Evolutionary conservation across 2,329 filamentous ascomycete genomes (phyloP), one percentile per base, ranked within the genome.

Genomic region (Fusarium sp.): DNA sequence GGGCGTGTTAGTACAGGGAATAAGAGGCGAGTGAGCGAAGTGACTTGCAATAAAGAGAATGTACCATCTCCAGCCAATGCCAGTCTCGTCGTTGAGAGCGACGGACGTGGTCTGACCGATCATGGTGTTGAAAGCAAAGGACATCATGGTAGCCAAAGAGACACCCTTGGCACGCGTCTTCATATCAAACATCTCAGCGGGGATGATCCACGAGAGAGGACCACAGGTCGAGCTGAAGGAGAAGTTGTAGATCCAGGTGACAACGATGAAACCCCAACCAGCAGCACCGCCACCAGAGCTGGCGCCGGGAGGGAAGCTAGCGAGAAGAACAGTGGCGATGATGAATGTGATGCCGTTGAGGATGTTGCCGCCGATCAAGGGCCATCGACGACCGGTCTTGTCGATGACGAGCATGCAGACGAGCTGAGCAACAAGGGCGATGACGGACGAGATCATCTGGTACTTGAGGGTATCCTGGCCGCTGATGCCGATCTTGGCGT

Each of bases 191-290:
- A 92, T 88, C 71, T 92, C 89, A 45, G 89, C 87, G 0, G 84
- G 85, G 57, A 88, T 86, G 64, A 84, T 83, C 82, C 75, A 83
- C 0, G 73, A 76, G 1, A 92, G 76, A 0, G 90, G 89, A 19
- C 90, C 90, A 56, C 88, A 90, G 3, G 88, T 89, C 31, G 83
- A 82, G 4, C 83, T 88, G 80, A 92, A 93, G 37, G 82, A 88
- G 77, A 92, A 89, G 76, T 93, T 93, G 80, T 91, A 93, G 2
- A 91, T 72, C 90, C 90, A 93, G 1, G 90, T 93, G 67, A 85
- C 81, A 37, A 58, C 70, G 59, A 93, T 93, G 75, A 93, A 94
- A 1, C 85, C 89, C 88, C 88, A 91, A 7, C 82, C 81, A 1
- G 88, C 88, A 6, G 79, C 77, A 36, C 75, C 75, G 55, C 31